Evolutionary conservation across 208 protist genomes (phyloP), one percentile per base, ranked within the genome.

Genomic region (Phytomonas sp.): DNA sequence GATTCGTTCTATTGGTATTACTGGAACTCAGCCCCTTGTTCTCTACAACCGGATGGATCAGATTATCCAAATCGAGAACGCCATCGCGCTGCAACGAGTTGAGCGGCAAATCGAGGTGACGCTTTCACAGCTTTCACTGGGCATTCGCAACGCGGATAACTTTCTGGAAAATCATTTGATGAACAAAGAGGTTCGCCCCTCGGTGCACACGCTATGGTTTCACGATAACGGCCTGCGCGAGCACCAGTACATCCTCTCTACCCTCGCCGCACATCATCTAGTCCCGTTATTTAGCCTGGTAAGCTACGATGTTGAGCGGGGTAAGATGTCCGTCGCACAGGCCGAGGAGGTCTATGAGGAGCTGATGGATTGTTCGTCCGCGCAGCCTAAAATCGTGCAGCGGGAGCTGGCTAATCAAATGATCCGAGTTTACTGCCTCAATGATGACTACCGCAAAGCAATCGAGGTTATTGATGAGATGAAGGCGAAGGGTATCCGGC

Each of bases 361-460:
- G 75, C 84, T 96, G 60, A 92, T 93, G 85, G 88, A 96, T 81
- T 89, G 81, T 74, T 87, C 82, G n/a, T 83, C 88, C 8, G 91
- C 88, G 3, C 88, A 94, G 73, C 87, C 91, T 9, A 85, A 80
- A 76, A 81, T 94, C 63, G 91, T 96, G 65, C 91, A 94, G 75
- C 88, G 91, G 23, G 91, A 96, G 79, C 64, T 96, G 43, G 79
- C 80, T 6, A 93, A 96, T 61, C 91, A 96, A 71, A 96, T 96
- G 88, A 73, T 94, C 17, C 88, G 91, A 11, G 78, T 79, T 8
- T 86, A 96, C 71, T 94, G 88, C 72, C 70, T 96, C 23, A 40
- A 89, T 59, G 88, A 84, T 43, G 82, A 89, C 56, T 87, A 82
- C 43, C 85, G 91, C 30, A 89, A 90, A 71, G 88, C 88, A 31